Evolutionary conservation across 192 early-diverging fungal genomes (phyloP).

Genomic region (Chytriomyces hyalinus): DNA sequence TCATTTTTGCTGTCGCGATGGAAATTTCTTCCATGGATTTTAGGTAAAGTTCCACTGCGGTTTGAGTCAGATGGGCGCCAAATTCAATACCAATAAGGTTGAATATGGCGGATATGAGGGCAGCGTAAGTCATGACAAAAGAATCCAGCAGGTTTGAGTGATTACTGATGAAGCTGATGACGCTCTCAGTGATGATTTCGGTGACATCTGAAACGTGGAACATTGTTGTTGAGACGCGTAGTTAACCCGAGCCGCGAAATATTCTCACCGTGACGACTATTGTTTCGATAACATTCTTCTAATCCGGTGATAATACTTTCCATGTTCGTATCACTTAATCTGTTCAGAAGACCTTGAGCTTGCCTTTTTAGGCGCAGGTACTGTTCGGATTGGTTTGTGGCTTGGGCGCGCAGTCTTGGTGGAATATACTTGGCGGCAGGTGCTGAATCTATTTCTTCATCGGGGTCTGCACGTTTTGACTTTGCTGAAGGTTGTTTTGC

Average conservation of each 20-base stretch:
- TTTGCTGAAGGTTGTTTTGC: neutral
- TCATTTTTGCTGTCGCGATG: neutral
- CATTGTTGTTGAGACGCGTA: neutral
- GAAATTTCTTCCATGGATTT: constrained; percentile 27
- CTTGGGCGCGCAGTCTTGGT: constrained; percentile 76
- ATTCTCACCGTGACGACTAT: constrained; percentile 65
- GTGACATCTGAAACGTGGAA: constrained; percentile 73
- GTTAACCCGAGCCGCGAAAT: neutral
- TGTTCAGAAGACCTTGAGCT: constrained; percentile 89
- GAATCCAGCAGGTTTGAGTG: constrained; percentile 89
- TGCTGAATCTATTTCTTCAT: neutral
- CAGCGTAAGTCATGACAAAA: constrained; percentile 88
- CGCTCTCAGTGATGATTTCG: constrained; percentile 77
- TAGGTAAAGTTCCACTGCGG: constrained; percentile 39
- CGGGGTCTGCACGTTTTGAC: neutral
- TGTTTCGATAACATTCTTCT: constrained; percentile 76
- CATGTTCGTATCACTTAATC: constrained; percentile 89
- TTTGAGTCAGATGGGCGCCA: constrained; percentile 55
- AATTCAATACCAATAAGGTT: constrained; percentile 87
- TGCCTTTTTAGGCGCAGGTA: constrained; percentile 75
- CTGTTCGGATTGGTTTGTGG: constrained; percentile 65
- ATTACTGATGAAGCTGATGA: constrained; percentile 78
- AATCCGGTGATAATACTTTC: constrained; percentile 82
- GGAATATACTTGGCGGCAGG: constrained; percentile 79
- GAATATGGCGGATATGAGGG: constrained; percentile 80